These are phyloP conservation scores for Ustilago hordei DNA, from an alignment of 1,284 basidiomycete genomes.

Conservation along the genomic window DNA sequence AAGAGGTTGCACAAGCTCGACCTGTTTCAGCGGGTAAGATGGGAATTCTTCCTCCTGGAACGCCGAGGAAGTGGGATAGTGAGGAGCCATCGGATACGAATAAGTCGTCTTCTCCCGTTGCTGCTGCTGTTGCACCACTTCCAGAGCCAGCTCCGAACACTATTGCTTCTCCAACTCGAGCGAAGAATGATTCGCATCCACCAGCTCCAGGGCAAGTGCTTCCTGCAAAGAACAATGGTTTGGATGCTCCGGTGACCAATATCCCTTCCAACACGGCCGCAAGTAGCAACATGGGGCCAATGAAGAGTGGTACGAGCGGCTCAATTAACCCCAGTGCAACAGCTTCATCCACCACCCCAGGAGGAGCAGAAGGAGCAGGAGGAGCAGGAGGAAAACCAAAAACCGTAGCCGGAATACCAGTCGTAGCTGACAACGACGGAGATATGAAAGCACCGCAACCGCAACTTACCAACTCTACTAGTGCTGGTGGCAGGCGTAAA, in stretches of 20 bases:
- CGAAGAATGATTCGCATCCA: background rate
- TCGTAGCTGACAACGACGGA: constrained; percentile 13
- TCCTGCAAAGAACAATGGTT: background rate
- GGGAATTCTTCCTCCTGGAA: constrained; percentile 19
- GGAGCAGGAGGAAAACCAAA: background rate
- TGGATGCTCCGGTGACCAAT: background rate
- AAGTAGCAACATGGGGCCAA: no score
- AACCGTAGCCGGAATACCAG: constrained; percentile 9
- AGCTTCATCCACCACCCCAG: background rate
- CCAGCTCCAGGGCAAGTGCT: background rate
- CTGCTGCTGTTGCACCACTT: constrained; percentile 16
- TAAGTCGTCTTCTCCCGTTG: background rate
- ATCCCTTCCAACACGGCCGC: background rate
- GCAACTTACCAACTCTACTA: background rate
- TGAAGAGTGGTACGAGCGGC: constrained; percentile 6
- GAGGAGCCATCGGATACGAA: background rate
- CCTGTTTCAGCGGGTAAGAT: background rate
- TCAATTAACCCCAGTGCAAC: constrained; percentile 25
- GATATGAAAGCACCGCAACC: constrained; percentile 12
- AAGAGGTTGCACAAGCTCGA: background rate
- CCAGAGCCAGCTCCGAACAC: constrained; percentile 6
- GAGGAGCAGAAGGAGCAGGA: background rate
- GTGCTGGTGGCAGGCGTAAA: background rate
- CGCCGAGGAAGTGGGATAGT: background rate
- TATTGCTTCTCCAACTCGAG: background rate